phyloP scores from a whole-genome alignment of 106 monocot genomes.

The Triglochin maritima region DNA sequence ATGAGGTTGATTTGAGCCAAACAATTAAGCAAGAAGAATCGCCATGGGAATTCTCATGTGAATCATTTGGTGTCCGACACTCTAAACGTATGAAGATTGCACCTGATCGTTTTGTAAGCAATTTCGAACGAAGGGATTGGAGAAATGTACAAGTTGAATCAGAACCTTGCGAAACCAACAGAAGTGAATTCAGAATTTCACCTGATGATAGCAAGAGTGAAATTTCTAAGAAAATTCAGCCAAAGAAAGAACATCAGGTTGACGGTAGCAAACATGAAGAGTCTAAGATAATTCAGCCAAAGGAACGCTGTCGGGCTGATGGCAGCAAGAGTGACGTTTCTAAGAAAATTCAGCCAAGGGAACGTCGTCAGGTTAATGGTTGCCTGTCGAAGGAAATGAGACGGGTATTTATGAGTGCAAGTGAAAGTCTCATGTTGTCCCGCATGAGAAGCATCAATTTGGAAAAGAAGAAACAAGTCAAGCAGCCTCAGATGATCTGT shows the following conservation, averaged over 20 bases:
- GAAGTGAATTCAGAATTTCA: not conserved
- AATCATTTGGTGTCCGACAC: conserved; percentile 27
- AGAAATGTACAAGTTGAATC: not conserved
- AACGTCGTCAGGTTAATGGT: not conserved
- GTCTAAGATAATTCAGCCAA: not conserved
- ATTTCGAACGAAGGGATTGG: conserved; percentile 2
- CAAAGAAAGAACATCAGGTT: not conserved
- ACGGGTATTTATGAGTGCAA: conserved; percentile 28
- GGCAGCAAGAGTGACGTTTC: not conserved
- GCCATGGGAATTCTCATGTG: conserved; percentile 39
- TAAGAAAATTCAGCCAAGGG: not conserved
- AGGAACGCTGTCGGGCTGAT: not conserved
- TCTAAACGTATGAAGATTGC: conserved; percentile 42
- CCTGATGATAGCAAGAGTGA: not conserved
- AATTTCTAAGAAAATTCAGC: not conserved
- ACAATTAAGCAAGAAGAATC: conserved; percentile 13
- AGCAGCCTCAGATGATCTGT: not conserved
- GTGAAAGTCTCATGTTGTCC: conserved; percentile 31
- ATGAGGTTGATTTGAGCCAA: conserved; percentile 3
- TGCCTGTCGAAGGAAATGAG: conserved; percentile 1
- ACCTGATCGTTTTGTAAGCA: conserved; percentile 37
- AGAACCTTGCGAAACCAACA: not conserved
- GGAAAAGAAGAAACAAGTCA: conserved; percentile 11
- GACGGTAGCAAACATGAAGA: not conserved
- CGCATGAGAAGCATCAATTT: conserved; percentile 29